phyloP scores from a whole-genome alignment of 2,329 filamentous ascomycete genomes.

The Aspergillus alliaceus region DNA sequence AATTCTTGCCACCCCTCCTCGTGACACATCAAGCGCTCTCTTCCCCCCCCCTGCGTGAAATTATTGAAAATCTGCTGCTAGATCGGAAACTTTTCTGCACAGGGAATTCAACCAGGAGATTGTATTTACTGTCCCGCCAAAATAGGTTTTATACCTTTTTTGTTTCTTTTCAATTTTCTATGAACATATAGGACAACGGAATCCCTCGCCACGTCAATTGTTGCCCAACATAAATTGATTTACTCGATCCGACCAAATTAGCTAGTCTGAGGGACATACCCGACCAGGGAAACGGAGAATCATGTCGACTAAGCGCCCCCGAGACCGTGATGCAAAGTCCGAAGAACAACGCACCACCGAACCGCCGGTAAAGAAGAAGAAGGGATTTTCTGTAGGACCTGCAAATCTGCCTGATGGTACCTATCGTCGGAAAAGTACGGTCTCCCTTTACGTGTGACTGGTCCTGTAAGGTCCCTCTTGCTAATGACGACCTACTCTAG shows the following conservation, averaged over 20 bases:
- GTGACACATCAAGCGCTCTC: neutral
- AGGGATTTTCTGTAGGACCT: constrained; percentile 83
- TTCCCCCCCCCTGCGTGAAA: neutral
- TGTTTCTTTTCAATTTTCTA: constrained; percentile 7
- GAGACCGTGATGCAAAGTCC: constrained; percentile 45
- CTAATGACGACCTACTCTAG: constrained; percentile 44
- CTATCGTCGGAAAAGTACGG: constrained; percentile 73
- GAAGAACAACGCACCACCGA: constrained; percentile 48
- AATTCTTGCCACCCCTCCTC: neutral
- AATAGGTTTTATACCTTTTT: constrained; percentile 14
- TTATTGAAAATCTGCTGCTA: neutral
- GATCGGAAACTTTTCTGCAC: neutral
- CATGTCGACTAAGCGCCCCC: constrained; percentile 63
- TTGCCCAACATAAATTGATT: constrained; percentile 11
- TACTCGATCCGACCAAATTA: neutral
- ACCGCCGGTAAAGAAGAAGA: constrained; percentile 53
- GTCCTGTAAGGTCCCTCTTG: neutral
- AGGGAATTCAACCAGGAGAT: neutral
- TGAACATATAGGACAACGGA: constrained; percentile 4
- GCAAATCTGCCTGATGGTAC: constrained; percentile 88
- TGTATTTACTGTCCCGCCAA: neutral
- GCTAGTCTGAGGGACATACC: neutral
- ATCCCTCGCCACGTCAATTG: constrained; percentile 8
- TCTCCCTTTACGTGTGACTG: neutral
- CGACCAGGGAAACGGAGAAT: neutral